phyloP scores from a whole-genome alignment of 2,329 filamentous ascomycete genomes.

The Xylogone sp. region DNA sequence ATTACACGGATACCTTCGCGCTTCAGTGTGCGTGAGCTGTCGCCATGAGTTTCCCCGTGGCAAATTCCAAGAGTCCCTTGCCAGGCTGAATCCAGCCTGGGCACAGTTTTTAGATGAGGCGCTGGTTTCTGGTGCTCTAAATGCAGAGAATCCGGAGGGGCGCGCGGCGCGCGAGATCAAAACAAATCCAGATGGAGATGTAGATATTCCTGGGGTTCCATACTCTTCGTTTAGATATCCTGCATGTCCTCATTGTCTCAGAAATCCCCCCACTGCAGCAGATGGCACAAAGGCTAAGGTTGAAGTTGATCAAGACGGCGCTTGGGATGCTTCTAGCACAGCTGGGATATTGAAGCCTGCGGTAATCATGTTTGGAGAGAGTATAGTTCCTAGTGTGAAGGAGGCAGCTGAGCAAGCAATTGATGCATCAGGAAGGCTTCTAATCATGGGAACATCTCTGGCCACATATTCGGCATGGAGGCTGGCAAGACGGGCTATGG shows the following conservation, averaged over 20 bases:
- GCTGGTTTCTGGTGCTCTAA: conserved; percentile 68
- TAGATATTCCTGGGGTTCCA: conserved; percentile 80
- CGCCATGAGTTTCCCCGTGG: conserved; percentile 65
- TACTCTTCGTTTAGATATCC: conserved; percentile 92
- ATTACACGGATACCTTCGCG: conserved; percentile 85
- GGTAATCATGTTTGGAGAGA: conserved; percentile 96
- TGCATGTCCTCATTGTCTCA: conserved; percentile 76
- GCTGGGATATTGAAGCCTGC: conserved; percentile 87
- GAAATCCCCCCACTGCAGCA: conserved; percentile 51
- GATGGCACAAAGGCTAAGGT: conserved; percentile 57
- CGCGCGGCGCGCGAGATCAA: conserved; percentile 66
- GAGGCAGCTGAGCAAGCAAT: conserved; percentile 73
- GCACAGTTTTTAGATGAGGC: conserved; percentile 69
- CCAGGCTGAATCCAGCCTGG: conserved; percentile 83
- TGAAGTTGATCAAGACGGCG: conserved; percentile 74
- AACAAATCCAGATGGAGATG: conserved; percentile 91
- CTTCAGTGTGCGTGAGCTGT: conserved; percentile 78
- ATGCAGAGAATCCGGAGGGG: conserved; percentile 72
- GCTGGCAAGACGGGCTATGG: conserved; percentile 76
- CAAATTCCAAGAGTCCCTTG: conserved; percentile 71
- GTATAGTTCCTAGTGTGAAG: conserved; percentile 68
- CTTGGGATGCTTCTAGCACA: conserved; percentile 62
- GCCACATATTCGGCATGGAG: conserved; percentile 96
- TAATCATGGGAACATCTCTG: conserved; percentile 84
- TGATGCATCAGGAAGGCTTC: conserved; percentile 68